Conservation (phyloP, 352 stramenopile species). For the Phytopythium mirpurense region DNA sequence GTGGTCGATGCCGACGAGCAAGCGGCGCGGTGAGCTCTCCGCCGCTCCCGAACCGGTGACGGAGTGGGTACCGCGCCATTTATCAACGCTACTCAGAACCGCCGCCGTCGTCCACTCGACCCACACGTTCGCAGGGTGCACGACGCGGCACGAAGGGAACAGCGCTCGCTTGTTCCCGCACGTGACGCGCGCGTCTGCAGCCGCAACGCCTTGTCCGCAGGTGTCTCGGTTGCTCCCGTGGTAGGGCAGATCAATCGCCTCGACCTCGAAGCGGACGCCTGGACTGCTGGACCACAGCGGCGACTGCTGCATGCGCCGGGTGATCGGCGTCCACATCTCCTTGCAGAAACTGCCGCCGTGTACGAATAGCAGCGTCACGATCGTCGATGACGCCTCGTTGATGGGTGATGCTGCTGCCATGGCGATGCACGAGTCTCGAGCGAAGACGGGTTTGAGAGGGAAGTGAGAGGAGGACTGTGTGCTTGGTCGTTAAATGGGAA, state of each 20-base stretch:
- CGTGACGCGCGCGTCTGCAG: neutral
- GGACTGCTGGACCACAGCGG: slow-evolving; percentile 11
- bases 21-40: slow-evolving; percentile 8
- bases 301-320: slow-evolving; percentile 18
- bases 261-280: slow-evolving; percentile 19
- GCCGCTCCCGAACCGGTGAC: slow-evolving; percentile 3
- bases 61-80: slow-evolving; percentile 18
- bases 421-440: neutral
- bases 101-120: slow-evolving; percentile 14
- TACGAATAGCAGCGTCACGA: slow-evolving; percentile 34
- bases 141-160: neutral
- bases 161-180: neutral
- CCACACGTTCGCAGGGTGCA: slow-evolving; percentile 19
- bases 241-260: slow-evolving; percentile 38
- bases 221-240: slow-evolving; percentile 30
- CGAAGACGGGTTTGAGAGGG: neutral
- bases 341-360: slow-evolving; percentile 43
- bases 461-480: neutral
- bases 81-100: slow-evolving; percentile 18
- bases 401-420: neutral
- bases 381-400: neutral
- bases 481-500: neutral
- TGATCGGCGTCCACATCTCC: slow-evolving; percentile 42
- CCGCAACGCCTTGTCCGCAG: neutral
- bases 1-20: slow-evolving; percentile 41